Evolutionary conservation across 148 eudicot species (phyloP).

Genomic region (Pharnaceum exiguum): DNA sequence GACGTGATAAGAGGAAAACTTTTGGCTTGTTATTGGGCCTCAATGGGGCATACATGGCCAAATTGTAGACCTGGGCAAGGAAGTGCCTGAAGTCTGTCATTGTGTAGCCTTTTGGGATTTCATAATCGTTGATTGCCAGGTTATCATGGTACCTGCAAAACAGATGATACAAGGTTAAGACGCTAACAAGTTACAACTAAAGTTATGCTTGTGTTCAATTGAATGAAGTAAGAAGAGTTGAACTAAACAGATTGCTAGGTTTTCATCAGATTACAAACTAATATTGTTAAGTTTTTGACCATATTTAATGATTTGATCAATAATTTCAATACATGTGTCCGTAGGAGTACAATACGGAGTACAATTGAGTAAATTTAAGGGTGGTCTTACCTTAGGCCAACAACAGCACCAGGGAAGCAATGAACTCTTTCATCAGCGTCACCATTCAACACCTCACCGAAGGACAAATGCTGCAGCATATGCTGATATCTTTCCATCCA

Average conservation of each 20-base stretch:
- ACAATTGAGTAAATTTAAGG: neutral
- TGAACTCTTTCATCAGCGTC: constrained; percentile 30
- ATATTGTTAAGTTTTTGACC: too few species aligned
- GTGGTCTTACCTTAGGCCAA: constrained; percentile 36
- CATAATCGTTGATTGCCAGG: constrained; percentile 24
- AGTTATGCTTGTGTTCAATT: neutral
- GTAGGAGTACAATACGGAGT: neutral
- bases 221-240: neutral
- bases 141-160: constrained; percentile 30
- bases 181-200: neutral
- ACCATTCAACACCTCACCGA: constrained; percentile 28
- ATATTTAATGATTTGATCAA: neutral
- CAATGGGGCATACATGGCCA: constrained; percentile 7
- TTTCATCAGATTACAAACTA: too few species aligned
- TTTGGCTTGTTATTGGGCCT: constrained; percentile 13
- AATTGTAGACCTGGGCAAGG: constrained; percentile 21
- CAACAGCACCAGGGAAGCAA: constrained; percentile 53
- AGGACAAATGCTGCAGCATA: constrained; percentile 30
- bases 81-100: constrained; percentile 38
- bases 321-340: neutral
- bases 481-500: constrained; percentile 29
- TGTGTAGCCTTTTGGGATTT: constrained; percentile 31
- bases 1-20: constrained; percentile 42
- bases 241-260: too few species aligned
- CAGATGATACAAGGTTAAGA: neutral